A percentile compares a stretch with the other conserved stretches of the same genome.
Evolutionary conservation across 1,284 basidiomycete genomes (phyloP).

Genomic region (Coniophora puteana): DNA sequence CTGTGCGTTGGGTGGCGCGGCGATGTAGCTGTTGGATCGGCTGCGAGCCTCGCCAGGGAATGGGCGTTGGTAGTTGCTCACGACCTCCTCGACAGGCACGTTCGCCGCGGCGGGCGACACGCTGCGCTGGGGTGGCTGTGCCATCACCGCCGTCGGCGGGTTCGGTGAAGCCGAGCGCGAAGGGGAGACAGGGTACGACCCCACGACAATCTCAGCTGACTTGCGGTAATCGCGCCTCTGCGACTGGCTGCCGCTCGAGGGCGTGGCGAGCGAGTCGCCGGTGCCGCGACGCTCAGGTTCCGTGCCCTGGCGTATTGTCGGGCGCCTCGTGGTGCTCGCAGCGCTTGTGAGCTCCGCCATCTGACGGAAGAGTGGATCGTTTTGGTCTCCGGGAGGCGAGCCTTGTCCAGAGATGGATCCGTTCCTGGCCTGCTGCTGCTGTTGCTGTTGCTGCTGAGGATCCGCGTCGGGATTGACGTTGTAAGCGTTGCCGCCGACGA

Average conservation of each 20-base stretch:
- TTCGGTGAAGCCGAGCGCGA: conserved; percentile 77
- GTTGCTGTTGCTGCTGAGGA: conserved; percentile 40
- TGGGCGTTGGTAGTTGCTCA: conserved; percentile 78
- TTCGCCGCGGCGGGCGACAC: conserved; percentile 39
- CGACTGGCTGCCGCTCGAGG: conserved; percentile 16
- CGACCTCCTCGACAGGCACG: conserved; percentile 64
- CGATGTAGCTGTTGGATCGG: conserved; percentile 42
- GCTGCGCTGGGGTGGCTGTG: conserved; percentile 49
- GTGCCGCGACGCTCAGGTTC: conserved; percentile 20
- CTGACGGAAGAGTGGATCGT: conserved; percentile 75
- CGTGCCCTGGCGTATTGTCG: conserved; percentile 22
- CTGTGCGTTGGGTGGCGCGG: conserved; percentile 20
- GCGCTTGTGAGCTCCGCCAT: conserved; percentile 51
- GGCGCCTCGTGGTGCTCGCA: conserved; percentile 17
- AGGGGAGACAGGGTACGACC: conserved; percentile 53
- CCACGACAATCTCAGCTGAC: conserved; percentile 74
- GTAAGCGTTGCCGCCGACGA: conserved; percentile 61
- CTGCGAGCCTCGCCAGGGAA: conserved; percentile 78
- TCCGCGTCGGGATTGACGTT: conserved; percentile 63
- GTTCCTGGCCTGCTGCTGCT: conserved; percentile 8
- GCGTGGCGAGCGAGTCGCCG: conserved; percentile 25
- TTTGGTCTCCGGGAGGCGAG: conserved; percentile 37
- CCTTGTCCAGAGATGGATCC: conserved; percentile 12
- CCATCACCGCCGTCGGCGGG: conserved; percentile 70
- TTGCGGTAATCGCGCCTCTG: conserved; percentile 55